Percentiles rank a stretch among this genome's conserved stretches.
phyloP scores from a whole-genome alignment of 495 filamentous ascomycete species.

The Chlorociboria aeruginascens region DNA sequence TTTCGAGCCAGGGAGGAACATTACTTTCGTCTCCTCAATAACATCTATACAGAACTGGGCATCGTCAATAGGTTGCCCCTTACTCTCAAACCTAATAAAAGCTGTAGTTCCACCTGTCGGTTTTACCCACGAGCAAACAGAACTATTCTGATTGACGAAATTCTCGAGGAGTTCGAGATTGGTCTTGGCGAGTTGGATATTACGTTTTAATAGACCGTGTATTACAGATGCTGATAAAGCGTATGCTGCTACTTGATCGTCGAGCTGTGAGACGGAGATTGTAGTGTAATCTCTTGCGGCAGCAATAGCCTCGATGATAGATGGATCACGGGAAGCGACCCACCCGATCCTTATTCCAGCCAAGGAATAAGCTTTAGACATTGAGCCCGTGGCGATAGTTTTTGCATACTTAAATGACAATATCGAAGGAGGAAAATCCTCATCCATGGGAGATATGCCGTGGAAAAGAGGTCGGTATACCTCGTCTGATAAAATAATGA shows the following conservation, averaged over 20 bases:
- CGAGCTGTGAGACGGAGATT: conserved; percentile 73
- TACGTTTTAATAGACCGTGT: conserved; percentile 54
- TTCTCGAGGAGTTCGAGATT: conserved; percentile 58
- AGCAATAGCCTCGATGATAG: conserved; percentile 54
- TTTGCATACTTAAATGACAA: conserved; percentile 60
- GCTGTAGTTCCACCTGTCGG: conserved; percentile 78
- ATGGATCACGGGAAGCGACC: conserved; percentile 55
- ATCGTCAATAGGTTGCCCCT: conserved; percentile 60
- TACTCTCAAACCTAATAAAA: conserved; percentile 56
- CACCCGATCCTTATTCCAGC: conserved; percentile 78
- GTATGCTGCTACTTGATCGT: conserved; percentile 68
- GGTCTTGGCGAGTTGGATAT: conserved; percentile 54
- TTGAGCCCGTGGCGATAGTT: conserved; percentile 62
- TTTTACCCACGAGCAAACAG: conserved; percentile 56
- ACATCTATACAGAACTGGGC: conserved; percentile 59
- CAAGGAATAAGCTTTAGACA: conserved; percentile 79
- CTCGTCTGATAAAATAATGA: conserved; percentile 68
- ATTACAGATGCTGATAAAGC: conserved; percentile 53
- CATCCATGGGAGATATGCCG: conserved; percentile 28
- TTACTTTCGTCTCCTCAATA: conserved; percentile 57
- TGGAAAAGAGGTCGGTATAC: conserved; percentile 90
- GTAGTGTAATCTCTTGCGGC: conserved; percentile 70
- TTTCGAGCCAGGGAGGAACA: conserved; percentile 63
- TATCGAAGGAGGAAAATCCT: conserved; percentile 54
- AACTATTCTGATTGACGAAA: conserved; percentile 53